Percentiles rank a stretch among this genome's conserved stretches.
Evolutionary conservation across 176 grass and related monocot genomes (phyloP).

Genomic region (Musa beccarii): DNA sequence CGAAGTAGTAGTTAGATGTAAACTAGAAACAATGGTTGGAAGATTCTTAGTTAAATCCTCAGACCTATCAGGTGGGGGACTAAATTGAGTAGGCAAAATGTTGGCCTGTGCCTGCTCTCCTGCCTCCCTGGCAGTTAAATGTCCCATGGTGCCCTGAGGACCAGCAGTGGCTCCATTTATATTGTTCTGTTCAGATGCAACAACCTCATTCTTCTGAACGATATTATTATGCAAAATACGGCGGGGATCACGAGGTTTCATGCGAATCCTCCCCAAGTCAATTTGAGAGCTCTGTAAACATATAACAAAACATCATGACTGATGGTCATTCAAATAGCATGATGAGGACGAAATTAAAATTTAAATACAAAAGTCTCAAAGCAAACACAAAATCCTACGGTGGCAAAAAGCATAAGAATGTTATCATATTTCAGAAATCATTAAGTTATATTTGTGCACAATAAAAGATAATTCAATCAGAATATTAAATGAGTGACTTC

Average conservation of each 20-base stretch:
- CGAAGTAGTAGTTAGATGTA: constrained; percentile 35
- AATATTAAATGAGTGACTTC: neutral
- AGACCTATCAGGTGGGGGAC: constrained; percentile 8
- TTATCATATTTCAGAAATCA: neutral
- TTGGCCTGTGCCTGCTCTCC: constrained; percentile 23
- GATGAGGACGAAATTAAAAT: neutral
- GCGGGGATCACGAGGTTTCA: constrained; percentile 92
- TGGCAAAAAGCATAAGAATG: too few species aligned
- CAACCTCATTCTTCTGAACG: constrained; percentile 33
- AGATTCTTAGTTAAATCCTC: constrained; percentile 22
- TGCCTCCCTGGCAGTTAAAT: neutral
- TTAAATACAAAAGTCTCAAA: neutral
- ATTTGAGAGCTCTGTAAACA: constrained; percentile 36
- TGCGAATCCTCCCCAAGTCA: constrained; percentile 46
- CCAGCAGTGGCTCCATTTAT: constrained; percentile 36
- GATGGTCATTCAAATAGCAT: neutral
- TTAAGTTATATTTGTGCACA: neutral
- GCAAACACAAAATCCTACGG: neutral
- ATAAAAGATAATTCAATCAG: neutral
- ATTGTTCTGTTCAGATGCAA: constrained; percentile 37
- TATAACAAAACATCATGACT: constrained; percentile 5
- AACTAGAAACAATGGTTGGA: constrained; percentile 29
- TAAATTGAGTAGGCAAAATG: constrained; percentile 21
- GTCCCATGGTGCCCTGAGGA: constrained; percentile 27
- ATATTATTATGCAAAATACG: constrained; percentile 52